phyloP scores from a whole-genome alignment of 352 stramenopile species.

The Sclerospora graminicola region DNA sequence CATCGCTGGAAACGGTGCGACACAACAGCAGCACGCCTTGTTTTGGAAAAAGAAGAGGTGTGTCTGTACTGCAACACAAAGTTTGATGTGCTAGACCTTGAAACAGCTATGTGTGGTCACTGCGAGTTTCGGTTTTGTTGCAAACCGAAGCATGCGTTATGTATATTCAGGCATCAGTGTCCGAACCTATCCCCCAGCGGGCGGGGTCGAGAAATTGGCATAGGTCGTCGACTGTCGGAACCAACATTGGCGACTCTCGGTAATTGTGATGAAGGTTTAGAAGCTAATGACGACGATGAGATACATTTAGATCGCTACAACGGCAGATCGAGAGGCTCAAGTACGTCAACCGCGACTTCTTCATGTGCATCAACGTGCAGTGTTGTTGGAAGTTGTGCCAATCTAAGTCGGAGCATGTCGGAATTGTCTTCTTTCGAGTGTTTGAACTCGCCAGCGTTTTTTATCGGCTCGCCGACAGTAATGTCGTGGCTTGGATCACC shows the following conservation, averaged over 20 bases:
- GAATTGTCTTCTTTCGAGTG: conserved; percentile 43
- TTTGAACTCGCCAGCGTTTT: conserved; percentile 24
- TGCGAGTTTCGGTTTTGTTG: conserved; percentile 64
- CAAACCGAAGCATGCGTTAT: conserved; percentile 27
- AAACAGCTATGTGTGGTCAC: conserved; percentile 35
- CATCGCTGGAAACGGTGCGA: conserved; percentile 58
- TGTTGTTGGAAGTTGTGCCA: conserved; percentile 7
- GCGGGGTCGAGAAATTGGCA: conserved; percentile 9
- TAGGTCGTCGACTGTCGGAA: conserved; percentile 17
- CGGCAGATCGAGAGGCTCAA: conserved; percentile 16
- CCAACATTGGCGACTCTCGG: conserved; percentile 14
- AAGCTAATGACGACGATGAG: conserved; percentile 16
- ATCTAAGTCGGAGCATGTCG: conserved; percentile 25
- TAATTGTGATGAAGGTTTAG: conserved; percentile 11
- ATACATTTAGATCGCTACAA: not conserved
- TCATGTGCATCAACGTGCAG: conserved; percentile 9
- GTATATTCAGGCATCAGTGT: conserved; percentile 62
- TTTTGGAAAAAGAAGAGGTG: conserved; percentile 59
- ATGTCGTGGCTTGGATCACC: conserved; percentile 18
- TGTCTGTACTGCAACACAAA: conserved; percentile 75
- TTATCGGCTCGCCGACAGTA: conserved; percentile 18
- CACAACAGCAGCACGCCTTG: conserved; percentile 45
- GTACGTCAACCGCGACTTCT: conserved; percentile 9
- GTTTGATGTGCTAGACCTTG: conserved; percentile 50
- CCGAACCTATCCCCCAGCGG: conserved; percentile 14